Base-by-base conservation (phyloP, 768 basidiomycete genomes). In the Calocera viscosa region DNA sequence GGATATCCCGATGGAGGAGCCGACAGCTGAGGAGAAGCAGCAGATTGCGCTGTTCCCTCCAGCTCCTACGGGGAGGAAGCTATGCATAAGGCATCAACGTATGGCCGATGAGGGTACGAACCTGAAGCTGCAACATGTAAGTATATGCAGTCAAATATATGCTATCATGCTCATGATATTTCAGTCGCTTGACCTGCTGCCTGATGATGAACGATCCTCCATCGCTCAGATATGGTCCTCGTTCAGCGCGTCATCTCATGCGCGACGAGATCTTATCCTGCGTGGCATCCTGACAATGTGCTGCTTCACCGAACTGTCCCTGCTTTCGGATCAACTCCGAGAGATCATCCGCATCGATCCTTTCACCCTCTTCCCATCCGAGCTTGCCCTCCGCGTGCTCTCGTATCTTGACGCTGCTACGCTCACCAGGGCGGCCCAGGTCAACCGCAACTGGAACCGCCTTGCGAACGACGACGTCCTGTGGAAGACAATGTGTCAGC, bases 281-380 rank as follows among this genome's bases (percentile, higher is more conserved):
- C 91, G 91, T 72, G 96, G 96, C 41, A 83, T 99, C 67, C 86
- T 99, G 71, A 97, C 96, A 17, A 98, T 99, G 93, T 98, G 94
- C 76, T 98, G 96, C 78, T 97, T 96, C 80, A 94, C 91, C 60
- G 94, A 99, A 73, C 87, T 99, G 32, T 97, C 96, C 30, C 89
- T 97, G 64, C 87, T 99, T 67, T 89, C 93, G 33, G 91, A 96
- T 69, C 89, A 93, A 65, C 90, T 98, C 68, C 81, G 86, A 35
- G 87, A 91, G 70, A 87, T 97, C 71, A 97, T 96, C 75, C 88
- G 96, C 71, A 87, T 98, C 76, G 96, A 99, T 75, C 96, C 95
- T 11, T 93, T 98, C 77, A 78, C 82, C 53, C 84, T 92, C 70
- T 83, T 99, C 60, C 96, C 96, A 1, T 86, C 90, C 68, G 95